Evolutionary conservation across 352 stramenopile genomes (phyloP).

Genomic region (Blastocystis sp.): DNA sequence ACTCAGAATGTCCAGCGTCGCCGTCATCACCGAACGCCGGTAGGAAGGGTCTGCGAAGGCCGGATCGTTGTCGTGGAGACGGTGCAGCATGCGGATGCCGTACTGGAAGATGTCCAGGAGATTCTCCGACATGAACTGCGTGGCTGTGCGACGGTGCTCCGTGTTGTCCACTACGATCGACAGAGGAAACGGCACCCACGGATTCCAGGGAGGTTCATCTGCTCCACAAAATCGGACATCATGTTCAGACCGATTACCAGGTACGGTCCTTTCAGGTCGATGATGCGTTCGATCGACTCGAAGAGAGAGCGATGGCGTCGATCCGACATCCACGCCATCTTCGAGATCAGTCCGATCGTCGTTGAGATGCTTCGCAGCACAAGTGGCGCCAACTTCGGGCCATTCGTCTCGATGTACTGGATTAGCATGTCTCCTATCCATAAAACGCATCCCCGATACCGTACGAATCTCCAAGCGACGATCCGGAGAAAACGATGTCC

Average conservation of each 20-base stretch:
- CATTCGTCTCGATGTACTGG: not conserved
- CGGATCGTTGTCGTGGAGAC: not conserved
- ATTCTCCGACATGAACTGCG: conserved; percentile 51
- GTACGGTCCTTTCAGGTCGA: not conserved
- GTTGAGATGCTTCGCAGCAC: conserved; percentile 9
- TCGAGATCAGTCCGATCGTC: conserved; percentile 34
- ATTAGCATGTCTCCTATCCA: conserved; percentile 6
- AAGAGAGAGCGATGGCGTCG: conserved; percentile 29
- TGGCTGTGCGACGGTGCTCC: conserved; percentile 13
- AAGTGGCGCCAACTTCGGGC: not conserved
- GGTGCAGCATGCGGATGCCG: not conserved
- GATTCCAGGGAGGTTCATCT: conserved; percentile 21
- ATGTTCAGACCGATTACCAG: conserved; percentile 29
- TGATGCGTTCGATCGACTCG: not conserved
- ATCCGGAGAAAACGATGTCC: not conserved
- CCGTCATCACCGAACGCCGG: not conserved
- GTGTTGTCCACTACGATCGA: conserved; percentile 23
- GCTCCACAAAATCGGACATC: conserved; percentile 54
- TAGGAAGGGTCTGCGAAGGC: not conserved
- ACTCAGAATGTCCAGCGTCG: not conserved
- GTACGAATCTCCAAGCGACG: conserved; percentile 35
- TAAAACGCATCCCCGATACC: not conserved
- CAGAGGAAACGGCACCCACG: not conserved
- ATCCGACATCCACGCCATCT: conserved; percentile 33
- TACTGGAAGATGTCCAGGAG: conserved; percentile 34